phyloP scores from a whole-genome alignment of 177 flowering plant species.

The Vitis hybrid region DNA sequence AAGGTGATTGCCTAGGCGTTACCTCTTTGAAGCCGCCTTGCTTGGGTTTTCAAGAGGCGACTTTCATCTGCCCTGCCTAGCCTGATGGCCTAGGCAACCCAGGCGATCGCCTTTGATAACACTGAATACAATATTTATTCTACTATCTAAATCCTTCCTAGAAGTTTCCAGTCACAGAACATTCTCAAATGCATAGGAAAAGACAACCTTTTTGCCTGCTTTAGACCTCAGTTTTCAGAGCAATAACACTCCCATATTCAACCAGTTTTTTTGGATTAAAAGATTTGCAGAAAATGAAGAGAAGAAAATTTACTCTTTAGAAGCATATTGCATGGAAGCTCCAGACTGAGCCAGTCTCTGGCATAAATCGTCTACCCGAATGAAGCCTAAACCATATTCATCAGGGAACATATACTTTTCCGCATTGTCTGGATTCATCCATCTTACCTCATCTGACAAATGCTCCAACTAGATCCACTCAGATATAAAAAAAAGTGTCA shows the following conservation, averaged over 20 bases:
- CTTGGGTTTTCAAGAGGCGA: too few species aligned
- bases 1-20: too few species aligned
- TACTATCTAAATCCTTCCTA: neutral
- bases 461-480: slow-evolving; percentile 42
- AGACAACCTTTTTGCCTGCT: neutral
- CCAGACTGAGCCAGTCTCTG: slow-evolving; percentile 64
- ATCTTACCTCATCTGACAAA: slow-evolving; percentile 37
- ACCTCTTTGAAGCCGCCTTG: too few species aligned
- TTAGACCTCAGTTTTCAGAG: neutral
- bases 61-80: too few species aligned
- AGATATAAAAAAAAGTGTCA: slow-evolving; percentile 17
- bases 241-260: neutral
- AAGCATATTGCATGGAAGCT: slow-evolving; percentile 60
- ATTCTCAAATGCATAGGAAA: neutral
- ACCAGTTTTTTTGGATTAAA: neutral
- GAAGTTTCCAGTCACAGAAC: neutral
- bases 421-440: slow-evolving; percentile 59
- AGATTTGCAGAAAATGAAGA: neutral
- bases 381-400: slow-evolving; percentile 37
- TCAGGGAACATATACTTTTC: slow-evolving; percentile 49
- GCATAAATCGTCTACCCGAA: slow-evolving; percentile 57
- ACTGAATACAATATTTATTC: neutral
- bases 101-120: too few species aligned
- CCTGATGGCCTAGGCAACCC: too few species aligned
- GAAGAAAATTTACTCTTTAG: slow-evolving; percentile 52